These are phyloP conservation scores for Pholiota adiposa DNA, from an alignment of 1,284 basidiomycete genomes.

Conservation along the genomic window DNA sequence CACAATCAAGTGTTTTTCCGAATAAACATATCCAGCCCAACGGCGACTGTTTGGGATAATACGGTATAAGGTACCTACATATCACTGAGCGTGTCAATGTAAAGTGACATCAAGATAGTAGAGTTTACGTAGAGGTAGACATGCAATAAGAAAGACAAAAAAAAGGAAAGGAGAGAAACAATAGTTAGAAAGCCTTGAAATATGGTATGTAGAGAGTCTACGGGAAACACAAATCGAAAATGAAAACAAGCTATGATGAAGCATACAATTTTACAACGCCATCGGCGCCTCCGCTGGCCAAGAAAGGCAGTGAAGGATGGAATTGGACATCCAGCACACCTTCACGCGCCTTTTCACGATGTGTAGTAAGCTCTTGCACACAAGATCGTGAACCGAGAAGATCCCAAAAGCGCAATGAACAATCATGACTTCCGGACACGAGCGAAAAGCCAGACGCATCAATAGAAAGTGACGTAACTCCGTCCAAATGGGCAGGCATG, in stretches of 20 bases:
- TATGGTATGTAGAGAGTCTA: slow-evolving; percentile 38
- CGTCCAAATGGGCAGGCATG: slow-evolving; percentile 90
- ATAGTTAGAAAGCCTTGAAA: slow-evolving; percentile 32
- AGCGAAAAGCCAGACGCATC: slow-evolving; percentile 87
- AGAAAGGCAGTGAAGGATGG: slow-evolving; percentile 83
- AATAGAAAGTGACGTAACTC: slow-evolving; percentile 89
- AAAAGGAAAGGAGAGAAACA: slow-evolving; percentile 26
- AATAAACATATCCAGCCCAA: slow-evolving; percentile 1
- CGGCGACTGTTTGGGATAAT: slow-evolving; percentile 7
- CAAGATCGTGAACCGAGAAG: slow-evolving; percentile 80
- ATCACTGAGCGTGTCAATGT: slow-evolving; percentile 12
- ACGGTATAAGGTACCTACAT: slow-evolving; percentile 24
- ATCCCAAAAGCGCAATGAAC: slow-evolving; percentile 96
- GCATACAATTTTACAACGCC: slow-evolving; percentile 93
- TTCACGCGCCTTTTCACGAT: slow-evolving; percentile 88
- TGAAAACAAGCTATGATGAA: slow-evolving; percentile 57
- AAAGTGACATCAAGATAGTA: slow-evolving; percentile 25
- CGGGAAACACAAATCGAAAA: slow-evolving; percentile 28
- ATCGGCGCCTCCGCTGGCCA: slow-evolving; percentile 94
- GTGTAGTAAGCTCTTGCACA: slow-evolving; percentile 88
- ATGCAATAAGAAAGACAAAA: slow-evolving; percentile 27
- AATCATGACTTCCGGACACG: slow-evolving; percentile 92
- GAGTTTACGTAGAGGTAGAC: slow-evolving; percentile 27
- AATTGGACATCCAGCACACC: slow-evolving; percentile 90
- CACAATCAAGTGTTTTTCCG: background rate